Evolutionary conservation across 305 asterid genomes (phyloP).

Genomic region (Fraxinus sp.): DNA sequence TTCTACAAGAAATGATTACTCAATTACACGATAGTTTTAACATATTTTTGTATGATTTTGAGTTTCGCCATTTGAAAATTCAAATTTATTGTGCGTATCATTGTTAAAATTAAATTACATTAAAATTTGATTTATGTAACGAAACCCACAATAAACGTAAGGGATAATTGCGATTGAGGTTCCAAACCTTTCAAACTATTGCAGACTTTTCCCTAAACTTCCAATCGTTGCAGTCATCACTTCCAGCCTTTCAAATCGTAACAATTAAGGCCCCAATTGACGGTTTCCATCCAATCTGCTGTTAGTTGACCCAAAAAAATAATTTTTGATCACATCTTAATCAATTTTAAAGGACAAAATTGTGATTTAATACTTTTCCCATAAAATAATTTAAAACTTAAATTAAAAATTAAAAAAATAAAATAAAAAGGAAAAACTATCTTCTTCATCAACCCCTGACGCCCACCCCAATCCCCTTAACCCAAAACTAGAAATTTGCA

Average conservation of each 20-base stretch:
- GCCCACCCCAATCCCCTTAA: background rate
- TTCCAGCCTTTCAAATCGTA: too few relatives aligned
- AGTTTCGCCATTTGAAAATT: background rate
- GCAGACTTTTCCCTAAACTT: too few relatives aligned
- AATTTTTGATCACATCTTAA: too few relatives aligned
- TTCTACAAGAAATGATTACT: background rate
- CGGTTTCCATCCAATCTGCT: too few relatives aligned
- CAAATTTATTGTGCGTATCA: background rate
- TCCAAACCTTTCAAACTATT: too few relatives aligned
- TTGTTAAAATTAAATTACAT: too few relatives aligned
- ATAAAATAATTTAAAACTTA: background rate
- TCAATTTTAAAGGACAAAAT: background rate
- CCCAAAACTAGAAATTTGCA: background rate
- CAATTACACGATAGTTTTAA: background rate
- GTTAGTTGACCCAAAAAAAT: too few relatives aligned
- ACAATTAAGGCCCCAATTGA: too few relatives aligned
- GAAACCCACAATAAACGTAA: background rate
- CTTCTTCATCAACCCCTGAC: background rate
- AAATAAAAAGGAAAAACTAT: background rate
- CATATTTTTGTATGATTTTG: background rate
- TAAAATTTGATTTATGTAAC: too few relatives aligned
- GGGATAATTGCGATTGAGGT: background rate
- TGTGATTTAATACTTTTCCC: background rate
- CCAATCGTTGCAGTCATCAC: too few relatives aligned
- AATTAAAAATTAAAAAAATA: too few relatives aligned